Percentiles rank a stretch among this genome's conserved stretches.
These are phyloP conservation scores for Paecilomyces niveus DNA, from an alignment of 2,329 filamentous ascomycete genomes.

Conservation along the genomic window DNA sequence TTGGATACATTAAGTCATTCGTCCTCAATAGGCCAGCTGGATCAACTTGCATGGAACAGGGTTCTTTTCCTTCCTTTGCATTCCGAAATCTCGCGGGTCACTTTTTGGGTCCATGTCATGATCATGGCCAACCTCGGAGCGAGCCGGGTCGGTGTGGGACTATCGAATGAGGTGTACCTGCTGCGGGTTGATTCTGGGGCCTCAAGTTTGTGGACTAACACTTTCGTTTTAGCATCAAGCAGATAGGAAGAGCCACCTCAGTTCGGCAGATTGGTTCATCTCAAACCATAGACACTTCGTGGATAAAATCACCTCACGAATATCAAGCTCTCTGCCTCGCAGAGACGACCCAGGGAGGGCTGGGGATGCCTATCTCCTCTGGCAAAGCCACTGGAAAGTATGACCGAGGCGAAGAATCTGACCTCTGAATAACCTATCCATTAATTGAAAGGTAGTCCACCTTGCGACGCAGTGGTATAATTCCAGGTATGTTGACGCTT, in stretches of 20 bases:
- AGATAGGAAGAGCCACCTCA: too few relatives aligned
- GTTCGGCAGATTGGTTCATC: too few relatives aligned
- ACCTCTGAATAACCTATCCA: not conserved
- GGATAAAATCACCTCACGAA: not conserved
- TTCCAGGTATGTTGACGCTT: not conserved
- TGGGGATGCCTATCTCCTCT: not conserved
- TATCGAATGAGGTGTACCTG: not conserved
- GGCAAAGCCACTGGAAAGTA: too few relatives aligned
- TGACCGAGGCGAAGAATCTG: not conserved
- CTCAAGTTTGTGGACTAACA: not conserved
- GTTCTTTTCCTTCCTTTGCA: not conserved
- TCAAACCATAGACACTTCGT: not conserved
- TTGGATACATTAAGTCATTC: not conserved
- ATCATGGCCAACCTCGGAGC: not conserved
- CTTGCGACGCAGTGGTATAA: not conserved
- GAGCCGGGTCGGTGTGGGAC: not conserved
- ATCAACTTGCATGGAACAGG: not conserved
- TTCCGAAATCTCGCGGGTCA: not conserved
- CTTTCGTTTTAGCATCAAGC: not conserved
- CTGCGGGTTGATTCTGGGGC: not conserved
- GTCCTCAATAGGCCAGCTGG: not conserved
- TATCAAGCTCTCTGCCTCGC: not conserved
- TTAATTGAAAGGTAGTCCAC: not conserved
- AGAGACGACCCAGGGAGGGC: not conserved
- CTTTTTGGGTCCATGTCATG: not conserved